Evolutionary conservation across 768 basidiomycete species (phyloP).

Genomic region (Macrolepiota dolichaula): DNA sequence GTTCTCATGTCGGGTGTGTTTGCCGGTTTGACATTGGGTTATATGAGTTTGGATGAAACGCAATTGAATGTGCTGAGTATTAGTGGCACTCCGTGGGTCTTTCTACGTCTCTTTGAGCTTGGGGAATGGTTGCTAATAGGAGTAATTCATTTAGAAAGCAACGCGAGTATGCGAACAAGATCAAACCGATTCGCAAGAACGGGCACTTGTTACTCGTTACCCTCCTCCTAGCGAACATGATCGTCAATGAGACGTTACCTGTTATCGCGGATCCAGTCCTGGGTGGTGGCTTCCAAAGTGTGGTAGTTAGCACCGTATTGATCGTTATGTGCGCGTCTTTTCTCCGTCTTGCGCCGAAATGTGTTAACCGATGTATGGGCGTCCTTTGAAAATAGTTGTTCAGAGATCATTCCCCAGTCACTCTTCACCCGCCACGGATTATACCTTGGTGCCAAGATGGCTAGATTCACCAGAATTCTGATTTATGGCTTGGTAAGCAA

Average conservation of each 20-base stretch:
- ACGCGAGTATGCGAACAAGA: slow-evolving; percentile 76
- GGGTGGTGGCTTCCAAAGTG: slow-evolving; percentile 74
- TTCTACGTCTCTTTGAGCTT: background rate
- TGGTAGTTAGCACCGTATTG: slow-evolving; percentile 78
- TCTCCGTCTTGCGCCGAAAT: background rate
- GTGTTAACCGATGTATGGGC: background rate
- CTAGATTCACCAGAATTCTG: slow-evolving; percentile 58
- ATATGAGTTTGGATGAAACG: slow-evolving; percentile 91
- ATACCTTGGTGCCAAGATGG: slow-evolving; percentile 87
- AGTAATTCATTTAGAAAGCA: slow-evolving; percentile 53
- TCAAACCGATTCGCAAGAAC: slow-evolving; percentile 82
- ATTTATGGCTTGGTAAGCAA: slow-evolving; percentile 66
- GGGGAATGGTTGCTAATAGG: background rate
- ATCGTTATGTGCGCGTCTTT: slow-evolving; percentile 74
- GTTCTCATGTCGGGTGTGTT: slow-evolving; percentile 82
- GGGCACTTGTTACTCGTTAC: slow-evolving; percentile 83
- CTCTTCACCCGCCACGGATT: slow-evolving; percentile 90
- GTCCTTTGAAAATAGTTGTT: slow-evolving; percentile 48
- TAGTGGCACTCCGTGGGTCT: slow-evolving; percentile 73
- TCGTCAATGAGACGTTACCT: slow-evolving; percentile 85
- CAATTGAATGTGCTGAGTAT: slow-evolving; percentile 86
- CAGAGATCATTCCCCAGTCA: slow-evolving; percentile 91
- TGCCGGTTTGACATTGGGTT: slow-evolving; percentile 89
- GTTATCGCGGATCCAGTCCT: slow-evolving; percentile 78
- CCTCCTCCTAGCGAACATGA: slow-evolving; percentile 86